These are phyloP conservation scores for Acer yangbiense DNA, from an alignment of 345 rosid species.

Conservation along the genomic window DNA sequence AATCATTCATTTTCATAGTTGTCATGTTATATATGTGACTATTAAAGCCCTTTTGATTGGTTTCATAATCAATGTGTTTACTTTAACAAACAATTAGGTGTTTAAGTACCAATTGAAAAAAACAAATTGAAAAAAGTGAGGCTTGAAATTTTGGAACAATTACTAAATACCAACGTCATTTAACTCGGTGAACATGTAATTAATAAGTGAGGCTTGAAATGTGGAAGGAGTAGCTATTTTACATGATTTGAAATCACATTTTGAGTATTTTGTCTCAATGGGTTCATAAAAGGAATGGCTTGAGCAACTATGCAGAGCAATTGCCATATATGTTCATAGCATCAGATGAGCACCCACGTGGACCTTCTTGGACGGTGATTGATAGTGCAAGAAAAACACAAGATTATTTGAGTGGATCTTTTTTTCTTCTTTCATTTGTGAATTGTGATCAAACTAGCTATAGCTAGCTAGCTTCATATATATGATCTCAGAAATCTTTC, in stretches of 20 bases:
- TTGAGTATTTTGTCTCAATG: background rate
- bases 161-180: background rate
- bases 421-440: background rate
- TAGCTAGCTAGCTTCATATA: slow-evolving; percentile 13
- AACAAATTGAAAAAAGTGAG: slow-evolving; percentile 9
- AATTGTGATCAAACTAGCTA: background rate
- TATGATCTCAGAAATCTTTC: background rate
- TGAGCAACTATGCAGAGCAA: slow-evolving; percentile 7
- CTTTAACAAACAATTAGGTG: slow-evolving; percentile 29
- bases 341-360: slow-evolving; percentile 19
- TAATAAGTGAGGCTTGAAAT: background rate
- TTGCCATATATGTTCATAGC: slow-evolving; percentile 22
- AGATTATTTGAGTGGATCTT: background rate
- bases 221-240: background rate
- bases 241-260: slow-evolving; percentile 6
- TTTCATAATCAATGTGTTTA: slow-evolving; percentile 26
- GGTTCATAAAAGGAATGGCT: slow-evolving; percentile 4
- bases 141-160: background rate
- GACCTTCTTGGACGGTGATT: slow-evolving; percentile 20
- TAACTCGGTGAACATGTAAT: background rate
- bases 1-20: background rate
- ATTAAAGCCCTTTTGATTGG: slow-evolving; percentile 14
- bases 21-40: background rate
- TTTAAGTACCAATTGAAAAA: too few species aligned
- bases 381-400: slow-evolving; percentile 1